Base-by-base conservation (phyloP, 164 flowering plant genomes). In the Tinospora cordifolia region DNA sequence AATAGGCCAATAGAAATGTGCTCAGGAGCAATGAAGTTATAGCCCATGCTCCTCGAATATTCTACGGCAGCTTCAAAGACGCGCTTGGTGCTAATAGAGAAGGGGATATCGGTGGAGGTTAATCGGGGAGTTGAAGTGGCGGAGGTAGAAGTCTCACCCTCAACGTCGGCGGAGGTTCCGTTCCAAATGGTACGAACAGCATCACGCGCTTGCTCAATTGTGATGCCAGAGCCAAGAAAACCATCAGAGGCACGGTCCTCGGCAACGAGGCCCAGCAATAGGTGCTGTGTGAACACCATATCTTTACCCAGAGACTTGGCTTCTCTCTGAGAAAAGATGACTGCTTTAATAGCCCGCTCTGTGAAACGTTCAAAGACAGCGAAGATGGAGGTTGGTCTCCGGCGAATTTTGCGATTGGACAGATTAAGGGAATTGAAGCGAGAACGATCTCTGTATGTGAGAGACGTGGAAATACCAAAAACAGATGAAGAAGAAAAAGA, bases 1-100 rank as follows among this genome's bases (percentile, higher is more conserved):
- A 91, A 83, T 11, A 91, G 75, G 1, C 86, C 97, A 54, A 91
- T 77, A 2, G 88, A 82, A 65, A 91, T 86, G 73, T 91, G 97
- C 77, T 91, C 95, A 0, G 95, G 95, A 0, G 89, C 87, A 22
- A 91, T 80, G 70, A 82, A 91, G 70, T 91, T 83, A 66, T 86
- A 76, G 3, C 86, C 90, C 86, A 84, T 81, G n/a, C 82, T 80
- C 83, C 81, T 87, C 0, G 94, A 89, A 72, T 88, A 88, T 82
- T 88, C 90, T 15, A 85, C 80, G 0, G 97, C 95, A 38, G 90
- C 93, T 66, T 91, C 95, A 19, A 91, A 87, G 25, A 88, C 93
- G 1, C 89, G 84, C 81, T 91, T 89, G 27, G 86, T 83, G 74
- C 88, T 85, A 17, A 79, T 71, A 0, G 97, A 87, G 75, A 91